phyloP scores from a whole-genome alignment of 352 stramenopile species.

The Pilasporangium apinafurcum region DNA sequence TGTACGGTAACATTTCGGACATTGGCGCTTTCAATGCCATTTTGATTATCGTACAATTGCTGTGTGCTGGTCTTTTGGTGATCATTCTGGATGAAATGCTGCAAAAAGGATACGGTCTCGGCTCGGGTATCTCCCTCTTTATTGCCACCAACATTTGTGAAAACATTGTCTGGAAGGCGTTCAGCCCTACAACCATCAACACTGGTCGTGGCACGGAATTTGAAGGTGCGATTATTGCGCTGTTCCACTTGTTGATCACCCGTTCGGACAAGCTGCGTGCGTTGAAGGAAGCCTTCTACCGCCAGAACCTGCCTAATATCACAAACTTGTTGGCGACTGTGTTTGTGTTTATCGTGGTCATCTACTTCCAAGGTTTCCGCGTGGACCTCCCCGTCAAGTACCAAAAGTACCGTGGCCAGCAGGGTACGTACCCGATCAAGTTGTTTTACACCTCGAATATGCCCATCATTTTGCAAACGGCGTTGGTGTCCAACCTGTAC shows the following conservation, averaged over 20 bases:
- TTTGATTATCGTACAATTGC: constrained; percentile 98
- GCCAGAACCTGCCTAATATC: constrained; percentile 98
- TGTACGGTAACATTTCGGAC: constrained; percentile 98
- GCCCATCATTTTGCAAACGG: constrained; percentile 99
- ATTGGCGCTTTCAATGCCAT: constrained; percentile 98
- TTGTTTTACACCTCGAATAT: constrained; percentile 99
- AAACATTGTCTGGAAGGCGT: constrained; percentile 99
- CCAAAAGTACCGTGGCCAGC: constrained; percentile 98
- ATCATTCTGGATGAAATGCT: constrained; percentile 99
- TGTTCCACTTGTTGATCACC: constrained; percentile 99
- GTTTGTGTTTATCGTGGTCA: constrained; percentile 98
- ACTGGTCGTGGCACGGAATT: constrained; percentile 98
- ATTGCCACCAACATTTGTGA: constrained; percentile 99
- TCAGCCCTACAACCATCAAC: constrained; percentile 99
- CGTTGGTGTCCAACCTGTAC: constrained; percentile 99
- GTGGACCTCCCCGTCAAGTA: constrained; percentile 95
- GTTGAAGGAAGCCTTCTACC: constrained; percentile 98
- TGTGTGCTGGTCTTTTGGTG: constrained; percentile 97
- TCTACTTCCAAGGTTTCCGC: constrained; percentile 99
- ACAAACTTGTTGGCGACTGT: constrained; percentile 99
- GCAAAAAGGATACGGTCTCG: constrained; percentile 99
- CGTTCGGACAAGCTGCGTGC: constrained; percentile 97
- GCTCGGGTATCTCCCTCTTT: constrained; percentile 98
- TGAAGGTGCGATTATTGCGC: constrained; percentile 98
- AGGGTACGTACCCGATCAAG: constrained; percentile 99